These are phyloP conservation scores for Aspergillus fumigatiaffinis DNA, from an alignment of 2,329 filamentous ascomycete species.

Conservation along the genomic window DNA sequence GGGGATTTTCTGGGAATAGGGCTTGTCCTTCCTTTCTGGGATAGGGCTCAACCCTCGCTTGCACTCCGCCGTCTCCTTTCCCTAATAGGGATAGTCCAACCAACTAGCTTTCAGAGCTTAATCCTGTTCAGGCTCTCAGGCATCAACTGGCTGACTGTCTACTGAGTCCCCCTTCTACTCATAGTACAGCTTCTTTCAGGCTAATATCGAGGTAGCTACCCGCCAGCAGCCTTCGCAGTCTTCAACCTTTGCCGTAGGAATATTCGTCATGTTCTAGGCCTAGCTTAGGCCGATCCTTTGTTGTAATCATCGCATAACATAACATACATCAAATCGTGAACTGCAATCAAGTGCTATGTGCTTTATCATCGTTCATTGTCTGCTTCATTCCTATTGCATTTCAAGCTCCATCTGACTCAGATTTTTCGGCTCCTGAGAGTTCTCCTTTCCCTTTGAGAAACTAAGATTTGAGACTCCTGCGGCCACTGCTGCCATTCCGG, in stretches of 20 bases:
- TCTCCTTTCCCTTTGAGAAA: conserved; percentile 32
- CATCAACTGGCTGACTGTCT: neutral
- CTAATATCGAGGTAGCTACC: neutral
- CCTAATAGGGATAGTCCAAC: conserved; percentile 14
- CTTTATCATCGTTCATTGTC: neutral
- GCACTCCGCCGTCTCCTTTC: conserved; percentile 20
- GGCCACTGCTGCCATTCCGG: conserved; percentile 41
- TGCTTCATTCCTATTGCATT: conserved; percentile 40
- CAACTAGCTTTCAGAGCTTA: conserved; percentile 6
- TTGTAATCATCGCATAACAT: neutral
- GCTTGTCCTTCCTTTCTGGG: conserved; percentile 30
- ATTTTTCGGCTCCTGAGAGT: conserved; percentile 21
- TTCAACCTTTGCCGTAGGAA: neutral
- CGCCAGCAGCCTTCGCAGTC: neutral
- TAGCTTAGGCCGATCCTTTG: neutral
- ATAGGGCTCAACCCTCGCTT: conserved; percentile 42
- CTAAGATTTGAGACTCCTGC: conserved; percentile 45
- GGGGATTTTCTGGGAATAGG: conserved; percentile 36
- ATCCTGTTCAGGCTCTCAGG: conserved; percentile 4
- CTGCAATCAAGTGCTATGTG: neutral
- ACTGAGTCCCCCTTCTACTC: neutral
- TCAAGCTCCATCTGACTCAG: conserved; percentile 45
- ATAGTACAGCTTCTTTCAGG: neutral
- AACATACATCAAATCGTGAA: conserved; percentile 1
- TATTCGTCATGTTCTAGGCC: neutral